Percentiles rank a stretch among this genome's conserved stretches.
Evolutionary conservation across 257 asterid genomes (phyloP).

Genomic region (Solanum sejunctum): DNA sequence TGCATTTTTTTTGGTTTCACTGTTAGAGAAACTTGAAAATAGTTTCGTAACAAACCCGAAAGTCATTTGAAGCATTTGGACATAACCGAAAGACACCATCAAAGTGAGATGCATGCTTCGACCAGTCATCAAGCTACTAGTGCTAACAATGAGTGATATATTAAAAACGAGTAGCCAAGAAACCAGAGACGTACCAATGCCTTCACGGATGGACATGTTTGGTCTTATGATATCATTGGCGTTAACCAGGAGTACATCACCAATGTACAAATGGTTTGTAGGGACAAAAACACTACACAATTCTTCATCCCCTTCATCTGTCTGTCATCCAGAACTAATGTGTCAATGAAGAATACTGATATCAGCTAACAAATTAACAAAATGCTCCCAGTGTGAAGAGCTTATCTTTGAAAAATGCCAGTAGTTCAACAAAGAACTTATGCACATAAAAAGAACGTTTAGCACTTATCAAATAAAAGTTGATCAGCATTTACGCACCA

Average conservation of each 20-base stretch:
- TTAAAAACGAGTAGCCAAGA: neutral
- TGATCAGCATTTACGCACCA: neutral
- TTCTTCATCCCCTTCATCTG: constrained; percentile 82
- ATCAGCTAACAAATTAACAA: neutral
- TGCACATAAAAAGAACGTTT: neutral
- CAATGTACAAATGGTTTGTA: constrained; percentile 78
- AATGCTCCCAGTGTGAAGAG: neutral
- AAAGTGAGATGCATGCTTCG: neutral
- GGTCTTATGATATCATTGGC: constrained; percentile 71
- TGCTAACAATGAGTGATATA: neutral
- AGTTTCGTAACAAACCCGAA: neutral
- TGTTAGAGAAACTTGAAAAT: neutral
- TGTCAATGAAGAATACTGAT: neutral
- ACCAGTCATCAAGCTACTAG: neutral
- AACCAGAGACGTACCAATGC: constrained; percentile 47
- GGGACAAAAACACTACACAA: constrained; percentile 85
- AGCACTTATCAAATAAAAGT: neutral
- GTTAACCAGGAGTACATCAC: constrained; percentile 64
- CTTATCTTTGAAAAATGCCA: neutral
- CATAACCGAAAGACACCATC: neutral
- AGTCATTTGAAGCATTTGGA: neutral
- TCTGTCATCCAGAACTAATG: constrained; percentile 27
- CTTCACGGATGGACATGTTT: constrained; percentile 81
- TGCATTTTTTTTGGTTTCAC: constrained; percentile 24
- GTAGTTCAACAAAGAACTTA: neutral